phyloP scores from a whole-genome alignment of 2,329 filamentous ascomycete genomes.

The Beauveria asiatica region DNA sequence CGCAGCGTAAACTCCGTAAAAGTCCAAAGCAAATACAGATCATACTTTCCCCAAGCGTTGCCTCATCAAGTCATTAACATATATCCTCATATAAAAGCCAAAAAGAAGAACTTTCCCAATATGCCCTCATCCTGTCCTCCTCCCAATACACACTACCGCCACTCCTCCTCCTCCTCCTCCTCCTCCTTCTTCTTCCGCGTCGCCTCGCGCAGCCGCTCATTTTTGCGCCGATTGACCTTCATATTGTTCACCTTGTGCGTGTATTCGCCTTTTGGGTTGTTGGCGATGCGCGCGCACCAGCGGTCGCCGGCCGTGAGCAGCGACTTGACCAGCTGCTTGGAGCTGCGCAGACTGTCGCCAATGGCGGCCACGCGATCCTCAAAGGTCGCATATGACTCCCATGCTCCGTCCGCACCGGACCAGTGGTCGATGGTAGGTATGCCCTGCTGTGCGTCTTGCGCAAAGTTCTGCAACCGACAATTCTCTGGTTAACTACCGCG shows the following conservation, averaged over 20 bases:
- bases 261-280: conserved; percentile 19
- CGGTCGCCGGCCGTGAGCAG: conserved; percentile 18
- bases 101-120: neutral
- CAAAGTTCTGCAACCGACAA: conserved; percentile 11
- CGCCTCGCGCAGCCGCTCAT: conserved; percentile 5
- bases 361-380: conserved; percentile 19
- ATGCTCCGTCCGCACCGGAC: conserved; percentile 21
- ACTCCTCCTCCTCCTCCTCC: neutral
- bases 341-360: conserved; percentile 16
- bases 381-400: conserved; percentile 21
- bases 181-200: neutral
- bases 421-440: conserved; percentile 17
- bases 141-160: neutral
- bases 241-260: conserved; percentile 18
- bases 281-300: conserved; percentile 20
- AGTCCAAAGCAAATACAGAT: neutral
- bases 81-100: neutral
- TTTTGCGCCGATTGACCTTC: conserved; percentile 19
- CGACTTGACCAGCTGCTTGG: conserved; percentile 23
- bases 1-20: neutral
- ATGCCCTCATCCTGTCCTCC: neutral
- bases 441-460: conserved; percentile 21
- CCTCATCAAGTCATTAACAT: neutral
- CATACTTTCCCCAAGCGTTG: no score
- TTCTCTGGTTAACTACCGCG: neutral